phyloP scores from a whole-genome alignment of 164 flowering plant species.

The Sedum album region DNA sequence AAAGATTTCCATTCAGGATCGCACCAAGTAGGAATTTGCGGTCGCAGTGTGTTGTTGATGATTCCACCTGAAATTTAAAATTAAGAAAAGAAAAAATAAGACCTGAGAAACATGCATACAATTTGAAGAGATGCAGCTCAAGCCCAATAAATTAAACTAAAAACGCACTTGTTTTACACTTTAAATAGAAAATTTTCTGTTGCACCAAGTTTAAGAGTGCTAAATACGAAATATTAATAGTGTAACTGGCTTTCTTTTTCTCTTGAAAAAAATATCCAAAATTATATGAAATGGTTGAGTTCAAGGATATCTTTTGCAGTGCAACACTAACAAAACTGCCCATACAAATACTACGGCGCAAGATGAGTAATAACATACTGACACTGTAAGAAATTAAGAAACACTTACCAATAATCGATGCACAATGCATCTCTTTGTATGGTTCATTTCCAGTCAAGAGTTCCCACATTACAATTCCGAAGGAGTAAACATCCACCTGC shows the following conservation, averaged over 20 bases:
- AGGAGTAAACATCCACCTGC: conserved; percentile 94
- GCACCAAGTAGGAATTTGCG: conserved; percentile 88
- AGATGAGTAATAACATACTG: background rate
- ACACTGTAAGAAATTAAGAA: background rate
- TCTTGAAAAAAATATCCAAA: background rate
- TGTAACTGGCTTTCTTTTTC: background rate
- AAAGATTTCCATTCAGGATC: conserved; percentile 97
- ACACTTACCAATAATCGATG: conserved; percentile 80
- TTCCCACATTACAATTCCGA: conserved; percentile 96
- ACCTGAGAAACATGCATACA: too few species aligned
- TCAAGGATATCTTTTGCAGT: background rate
- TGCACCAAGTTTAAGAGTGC: too few species aligned
- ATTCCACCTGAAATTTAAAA: conserved; percentile 63
- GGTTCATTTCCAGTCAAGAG: conserved; percentile 95
- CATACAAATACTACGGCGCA: too few species aligned
- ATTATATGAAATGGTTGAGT: background rate
- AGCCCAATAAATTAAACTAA: background rate
- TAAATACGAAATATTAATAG: background rate
- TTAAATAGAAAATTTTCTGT: background rate
- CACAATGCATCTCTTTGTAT: conserved; percentile 84
- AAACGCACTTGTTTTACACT: background rate
- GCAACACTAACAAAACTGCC: background rate
- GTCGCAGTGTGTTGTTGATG: conserved; percentile 84
- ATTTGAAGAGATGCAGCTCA: too few species aligned
- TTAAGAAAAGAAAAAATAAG: background rate